phyloP scores from a whole-genome alignment of 192 early-diverging fungal species.

The Linnemannia exigua region DNA sequence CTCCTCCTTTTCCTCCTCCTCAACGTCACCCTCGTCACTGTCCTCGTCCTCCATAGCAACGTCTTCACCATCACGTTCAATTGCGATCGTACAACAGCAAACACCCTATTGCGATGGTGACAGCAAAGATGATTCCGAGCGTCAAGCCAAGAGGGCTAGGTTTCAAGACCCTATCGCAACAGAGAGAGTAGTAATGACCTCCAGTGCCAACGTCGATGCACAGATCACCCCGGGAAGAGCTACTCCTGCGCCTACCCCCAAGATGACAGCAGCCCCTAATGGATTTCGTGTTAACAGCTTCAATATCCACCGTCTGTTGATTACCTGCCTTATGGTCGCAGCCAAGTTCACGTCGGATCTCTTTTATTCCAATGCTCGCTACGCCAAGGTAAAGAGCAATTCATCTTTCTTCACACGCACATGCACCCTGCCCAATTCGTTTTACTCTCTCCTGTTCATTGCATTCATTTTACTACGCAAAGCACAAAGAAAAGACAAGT shows the following conservation, averaged over 20 bases:
- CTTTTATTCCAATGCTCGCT: conserved; percentile 80
- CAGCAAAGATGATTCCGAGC: neutral
- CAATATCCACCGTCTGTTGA: conserved; percentile 78
- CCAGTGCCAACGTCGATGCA: conserved; percentile 2
- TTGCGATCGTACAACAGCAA: neutral
- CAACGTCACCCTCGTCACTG: neutral
- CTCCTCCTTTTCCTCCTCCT: neutral
- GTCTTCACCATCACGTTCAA: neutral
- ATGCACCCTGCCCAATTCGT: neutral
- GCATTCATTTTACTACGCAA: neutral
- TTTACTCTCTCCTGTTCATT: neutral
- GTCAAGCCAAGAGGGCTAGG: neutral
- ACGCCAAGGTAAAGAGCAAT: conserved; percentile 69
- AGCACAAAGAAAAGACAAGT: neutral
- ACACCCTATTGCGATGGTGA: neutral
- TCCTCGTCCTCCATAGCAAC: neutral
- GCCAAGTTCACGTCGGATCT: conserved; percentile 84
- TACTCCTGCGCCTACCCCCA: conserved; percentile 30
- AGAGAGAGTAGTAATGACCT: neutral
- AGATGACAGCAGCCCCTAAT: conserved; percentile 19
- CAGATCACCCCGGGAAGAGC: conserved; percentile 16
- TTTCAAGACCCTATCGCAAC: neutral
- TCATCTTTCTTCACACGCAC: neutral
- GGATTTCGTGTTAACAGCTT: conserved; percentile 71
- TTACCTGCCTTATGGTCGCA: conserved; percentile 77